Evolutionary conservation across 2,329 filamentous ascomycete genomes (phyloP).

Genomic region (Ophioceras dolichostomum): DNA sequence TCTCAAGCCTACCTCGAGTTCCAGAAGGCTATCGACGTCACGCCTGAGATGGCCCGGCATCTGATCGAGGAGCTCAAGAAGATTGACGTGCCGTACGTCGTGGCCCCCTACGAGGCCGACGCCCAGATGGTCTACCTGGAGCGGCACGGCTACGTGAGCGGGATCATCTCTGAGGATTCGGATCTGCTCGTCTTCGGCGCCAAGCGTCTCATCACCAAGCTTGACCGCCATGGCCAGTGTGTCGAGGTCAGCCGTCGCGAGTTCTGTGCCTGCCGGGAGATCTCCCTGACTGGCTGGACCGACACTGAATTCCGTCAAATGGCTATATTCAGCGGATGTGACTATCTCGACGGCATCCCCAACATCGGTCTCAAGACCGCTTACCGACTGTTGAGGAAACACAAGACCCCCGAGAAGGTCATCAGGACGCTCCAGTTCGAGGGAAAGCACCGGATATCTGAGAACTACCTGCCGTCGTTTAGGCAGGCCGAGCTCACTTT

Average conservation of each 20-base stretch:
- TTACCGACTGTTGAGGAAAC: conserved; percentile 77
- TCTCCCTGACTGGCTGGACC: conserved; percentile 84
- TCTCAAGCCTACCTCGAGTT: conserved; percentile 74
- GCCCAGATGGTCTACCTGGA: conserved; percentile 95
- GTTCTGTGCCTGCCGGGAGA: conserved; percentile 77
- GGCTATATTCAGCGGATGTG: conserved; percentile 93
- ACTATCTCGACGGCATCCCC: conserved; percentile 79
- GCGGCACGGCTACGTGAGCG: conserved; percentile 67
- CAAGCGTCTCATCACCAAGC: conserved; percentile 79
- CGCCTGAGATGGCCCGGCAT: conserved; percentile 85
- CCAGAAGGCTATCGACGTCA: conserved; percentile 92
- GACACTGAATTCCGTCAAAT: conserved; percentile 86
- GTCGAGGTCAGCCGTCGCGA: conserved; percentile 83
- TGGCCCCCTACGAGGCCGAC: conserved; percentile 95
- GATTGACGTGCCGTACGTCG: conserved; percentile 69
- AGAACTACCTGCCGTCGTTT: conserved; percentile 71
- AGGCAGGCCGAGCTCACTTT: conserved; percentile 85
- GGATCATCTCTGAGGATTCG: conserved; percentile 92
- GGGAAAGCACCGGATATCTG: conserved; percentile 68
- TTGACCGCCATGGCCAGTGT: conserved; percentile 88
- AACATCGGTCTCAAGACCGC: conserved; percentile 89
- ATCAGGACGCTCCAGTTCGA: conserved; percentile 80
- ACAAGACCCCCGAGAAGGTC: conserved; percentile 76
- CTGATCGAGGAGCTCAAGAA: conserved; percentile 87
- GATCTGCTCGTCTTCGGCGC: conserved; percentile 93